Percentiles rank a stretch among this genome's conserved stretches.
phyloP scores from a whole-genome alignment of 2,329 filamentous ascomycete genomes.

The Xylariales sp. region DNA sequence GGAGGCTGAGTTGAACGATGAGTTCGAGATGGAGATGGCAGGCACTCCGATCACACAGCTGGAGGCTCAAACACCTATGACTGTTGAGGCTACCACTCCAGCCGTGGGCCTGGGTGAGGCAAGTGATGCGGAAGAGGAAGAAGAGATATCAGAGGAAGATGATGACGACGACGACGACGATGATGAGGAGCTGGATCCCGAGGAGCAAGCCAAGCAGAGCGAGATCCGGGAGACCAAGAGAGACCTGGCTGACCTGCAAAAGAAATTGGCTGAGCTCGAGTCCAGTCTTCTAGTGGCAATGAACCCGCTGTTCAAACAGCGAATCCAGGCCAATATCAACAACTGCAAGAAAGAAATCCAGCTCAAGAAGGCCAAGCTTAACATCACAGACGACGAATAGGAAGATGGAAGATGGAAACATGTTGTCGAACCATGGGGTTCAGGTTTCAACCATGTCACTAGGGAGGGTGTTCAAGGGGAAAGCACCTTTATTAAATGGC shows the following conservation, averaged over 20 bases:
- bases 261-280: conserved; percentile 49
- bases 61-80: conserved; percentile 42
- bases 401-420: no score
- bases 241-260: conserved; percentile 49
- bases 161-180: conserved; percentile 50
- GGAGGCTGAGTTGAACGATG: conserved; percentile 39
- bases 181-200: conserved; percentile 50
- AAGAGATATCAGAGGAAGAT: conserved; percentile 40
- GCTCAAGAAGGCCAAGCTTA: conserved; percentile 26
- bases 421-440: no score
- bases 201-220: conserved; percentile 46
- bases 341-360: conserved; percentile 35
- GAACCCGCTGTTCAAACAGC: conserved; percentile 45
- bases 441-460: no score
- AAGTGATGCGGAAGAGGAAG: conserved; percentile 30
- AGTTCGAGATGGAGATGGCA: conserved; percentile 13
- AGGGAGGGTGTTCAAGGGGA: no score
- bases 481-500: no score
- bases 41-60: conserved; percentile 36
- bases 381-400: conserved; percentile 24
- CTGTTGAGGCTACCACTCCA: conserved; percentile 38
- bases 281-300: conserved; percentile 36
- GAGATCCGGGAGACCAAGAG: conserved; percentile 48
- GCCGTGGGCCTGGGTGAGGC: conserved; percentile 37
- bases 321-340: conserved; percentile 46